These are phyloP conservation scores for Mrakia blollopis DNA, from an alignment of 768 basidiomycete species.

Conservation along the genomic window DNA sequence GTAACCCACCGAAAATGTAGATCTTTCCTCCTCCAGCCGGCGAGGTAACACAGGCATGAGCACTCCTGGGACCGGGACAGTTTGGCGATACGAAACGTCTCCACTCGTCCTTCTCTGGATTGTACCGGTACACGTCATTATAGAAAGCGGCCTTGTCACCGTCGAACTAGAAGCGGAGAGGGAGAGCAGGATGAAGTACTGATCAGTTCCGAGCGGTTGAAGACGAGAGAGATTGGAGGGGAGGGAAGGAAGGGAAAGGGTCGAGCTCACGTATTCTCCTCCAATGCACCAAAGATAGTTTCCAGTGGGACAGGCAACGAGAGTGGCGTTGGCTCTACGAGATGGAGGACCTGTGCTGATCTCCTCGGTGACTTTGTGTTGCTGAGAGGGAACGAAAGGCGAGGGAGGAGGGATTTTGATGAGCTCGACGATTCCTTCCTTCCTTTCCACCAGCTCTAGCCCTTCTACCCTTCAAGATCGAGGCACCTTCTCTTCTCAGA, in stretches of 20 bases:
- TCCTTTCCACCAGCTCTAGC: not conserved
- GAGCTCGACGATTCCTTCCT: not conserved
- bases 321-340: conserved; percentile 73
- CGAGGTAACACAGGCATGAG: conserved; percentile 71
- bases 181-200: conserved; percentile 37
- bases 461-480: not conserved
- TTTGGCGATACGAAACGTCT: conserved; percentile 65
- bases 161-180: conserved; percentile 80
- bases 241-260: not conserved
- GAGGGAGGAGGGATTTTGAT: not conserved
- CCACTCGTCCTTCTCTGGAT: conserved; percentile 60
- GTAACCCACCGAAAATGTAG: conserved; percentile 64
- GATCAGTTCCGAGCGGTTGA: not conserved
- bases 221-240: not conserved
- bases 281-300: conserved; percentile 62
- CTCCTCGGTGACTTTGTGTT: conserved; percentile 76
- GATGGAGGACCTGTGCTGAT: conserved; percentile 75
- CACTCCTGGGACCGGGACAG: conserved; percentile 80
- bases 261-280: conserved; percentile 23
- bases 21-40: conserved; percentile 79
- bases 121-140: conserved; percentile 79
- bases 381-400: conserved; percentile 20
- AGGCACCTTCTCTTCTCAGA: too few species aligned
- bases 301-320: conserved; percentile 72
- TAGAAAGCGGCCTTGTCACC: conserved; percentile 59